Conservation (phyloP, 2,329 filamentous ascomycete genomes). For the Balansia obtecta region DNA sequence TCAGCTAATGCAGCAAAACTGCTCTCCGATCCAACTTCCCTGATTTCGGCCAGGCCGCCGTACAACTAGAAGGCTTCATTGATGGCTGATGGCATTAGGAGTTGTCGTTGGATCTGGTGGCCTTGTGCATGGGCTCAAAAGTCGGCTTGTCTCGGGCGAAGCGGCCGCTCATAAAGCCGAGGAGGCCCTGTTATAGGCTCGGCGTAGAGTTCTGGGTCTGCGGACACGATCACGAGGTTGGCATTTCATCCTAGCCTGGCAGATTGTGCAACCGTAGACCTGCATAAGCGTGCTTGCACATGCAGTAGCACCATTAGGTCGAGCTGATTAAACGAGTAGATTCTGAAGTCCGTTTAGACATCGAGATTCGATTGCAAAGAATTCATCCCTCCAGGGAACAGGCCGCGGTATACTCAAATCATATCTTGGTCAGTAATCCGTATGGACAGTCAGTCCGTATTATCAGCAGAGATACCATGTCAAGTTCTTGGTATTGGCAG, state of each 20-base stretch:
- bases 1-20: not conserved
- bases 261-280: slow-evolving; percentile 1
- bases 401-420: too few relatives aligned
- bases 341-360: not conserved
- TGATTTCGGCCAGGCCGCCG: not conserved
- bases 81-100: not conserved
- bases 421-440: too few relatives aligned
- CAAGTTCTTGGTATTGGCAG: too few relatives aligned
- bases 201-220: not conserved
- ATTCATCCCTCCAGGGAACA: not conserved
- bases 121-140: not conserved
- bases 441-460: too few relatives aligned
- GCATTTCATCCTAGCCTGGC: not conserved
- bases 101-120: not conserved
- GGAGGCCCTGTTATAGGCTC: not conserved
- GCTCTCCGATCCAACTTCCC: not conserved
- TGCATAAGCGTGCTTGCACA: not conserved
- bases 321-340: not conserved
- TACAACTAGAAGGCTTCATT: not conserved
- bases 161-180: not conserved
- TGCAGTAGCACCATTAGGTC: not conserved
- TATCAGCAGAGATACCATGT: too few relatives aligned
- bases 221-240: slow-evolving; percentile 2
- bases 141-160: not conserved
- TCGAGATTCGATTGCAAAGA: not conserved